These are phyloP conservation scores for Macrophomina pseudophaseolina DNA, from an alignment of 2,329 filamentous ascomycete genomes.

Conservation along the genomic window DNA sequence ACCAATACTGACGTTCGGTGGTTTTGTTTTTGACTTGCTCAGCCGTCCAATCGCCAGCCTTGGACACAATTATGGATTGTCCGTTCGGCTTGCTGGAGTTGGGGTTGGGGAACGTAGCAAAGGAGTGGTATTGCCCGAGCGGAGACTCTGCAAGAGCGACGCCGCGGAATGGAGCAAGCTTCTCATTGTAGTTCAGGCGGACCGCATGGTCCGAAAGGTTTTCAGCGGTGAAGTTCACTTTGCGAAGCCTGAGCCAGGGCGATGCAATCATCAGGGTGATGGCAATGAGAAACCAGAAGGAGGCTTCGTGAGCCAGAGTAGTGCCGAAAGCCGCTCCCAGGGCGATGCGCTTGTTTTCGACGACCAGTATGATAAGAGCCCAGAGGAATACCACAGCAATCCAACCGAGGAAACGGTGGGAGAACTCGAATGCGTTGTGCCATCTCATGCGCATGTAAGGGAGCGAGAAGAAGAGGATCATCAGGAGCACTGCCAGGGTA, in stretches of 20 bases:
- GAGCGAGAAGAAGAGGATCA: slow-evolving; percentile 36
- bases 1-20: slow-evolving; percentile 37
- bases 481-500: slow-evolving; percentile 32
- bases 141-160: slow-evolving; percentile 39
- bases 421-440: slow-evolving; percentile 43
- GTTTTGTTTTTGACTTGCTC: slow-evolving; percentile 32
- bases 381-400: slow-evolving; percentile 39
- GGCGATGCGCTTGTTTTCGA: slow-evolving; percentile 30
- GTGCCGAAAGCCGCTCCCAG: slow-evolving; percentile 40
- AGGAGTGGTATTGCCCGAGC: slow-evolving; percentile 43
- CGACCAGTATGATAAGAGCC: slow-evolving; percentile 31
- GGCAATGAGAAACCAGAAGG: slow-evolving; percentile 71
- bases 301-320: slow-evolving; percentile 53
- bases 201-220: slow-evolving; percentile 74
- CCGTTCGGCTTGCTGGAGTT: slow-evolving; percentile 31
- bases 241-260: slow-evolving; percentile 75
- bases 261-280: slow-evolving; percentile 70
- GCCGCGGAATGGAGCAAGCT: slow-evolving; percentile 38
- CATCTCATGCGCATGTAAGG: slow-evolving; percentile 33
- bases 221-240: slow-evolving; percentile 68
- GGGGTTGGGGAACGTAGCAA: slow-evolving; percentile 44
- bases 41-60: slow-evolving; percentile 43
- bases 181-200: slow-evolving; percentile 60
- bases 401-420: slow-evolving; percentile 45
- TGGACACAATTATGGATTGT: slow-evolving; percentile 40